Evolutionary conservation across 164 flowering plant genomes (phyloP).

Genomic region (Stephania japonica): DNA sequence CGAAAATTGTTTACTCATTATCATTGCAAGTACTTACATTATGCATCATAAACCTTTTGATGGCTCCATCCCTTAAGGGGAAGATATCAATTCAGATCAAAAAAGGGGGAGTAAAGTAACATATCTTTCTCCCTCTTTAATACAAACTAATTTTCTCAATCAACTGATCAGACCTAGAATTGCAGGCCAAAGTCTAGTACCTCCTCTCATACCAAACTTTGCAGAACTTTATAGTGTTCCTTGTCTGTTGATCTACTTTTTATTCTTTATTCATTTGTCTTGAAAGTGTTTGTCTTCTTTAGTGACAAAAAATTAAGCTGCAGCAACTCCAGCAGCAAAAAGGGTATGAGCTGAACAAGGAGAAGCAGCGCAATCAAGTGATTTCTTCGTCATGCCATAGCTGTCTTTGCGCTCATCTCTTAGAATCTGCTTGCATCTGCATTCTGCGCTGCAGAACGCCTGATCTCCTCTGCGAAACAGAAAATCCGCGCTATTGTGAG

Average conservation of each 20-base stretch:
- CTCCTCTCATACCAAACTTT: not conserved
- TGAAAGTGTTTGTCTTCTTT: not conserved
- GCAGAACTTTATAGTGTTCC: not conserved
- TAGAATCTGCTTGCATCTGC: slow-evolving; percentile 43
- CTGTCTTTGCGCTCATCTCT: slow-evolving; percentile 41
- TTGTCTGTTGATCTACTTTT: not conserved
- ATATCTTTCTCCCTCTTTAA: not conserved
- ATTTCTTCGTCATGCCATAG: slow-evolving; percentile 20
- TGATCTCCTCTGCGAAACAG: slow-evolving; percentile 50
- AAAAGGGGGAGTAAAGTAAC: too few species aligned
- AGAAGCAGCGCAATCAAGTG: slow-evolving; percentile 33
- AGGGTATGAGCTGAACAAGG: slow-evolving; percentile 44
- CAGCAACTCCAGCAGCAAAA: slow-evolving; percentile 42
- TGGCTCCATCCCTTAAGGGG: not conserved
- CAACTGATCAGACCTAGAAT: not conserved
- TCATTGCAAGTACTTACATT: not conserved
- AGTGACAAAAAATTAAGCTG: slow-evolving; percentile 22
- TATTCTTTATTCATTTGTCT: not conserved
- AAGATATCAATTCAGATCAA: not conserved
- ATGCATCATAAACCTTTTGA: not conserved
- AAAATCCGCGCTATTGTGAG: not conserved
- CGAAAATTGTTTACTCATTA: not conserved
- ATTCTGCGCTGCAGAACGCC: slow-evolving; percentile 59
- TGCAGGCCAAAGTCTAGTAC: too few species aligned
- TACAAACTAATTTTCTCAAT: not conserved